Conservation (phyloP, 1,139 yeast genomes). For the Spencermartinsiella ligniputridi region DNA sequence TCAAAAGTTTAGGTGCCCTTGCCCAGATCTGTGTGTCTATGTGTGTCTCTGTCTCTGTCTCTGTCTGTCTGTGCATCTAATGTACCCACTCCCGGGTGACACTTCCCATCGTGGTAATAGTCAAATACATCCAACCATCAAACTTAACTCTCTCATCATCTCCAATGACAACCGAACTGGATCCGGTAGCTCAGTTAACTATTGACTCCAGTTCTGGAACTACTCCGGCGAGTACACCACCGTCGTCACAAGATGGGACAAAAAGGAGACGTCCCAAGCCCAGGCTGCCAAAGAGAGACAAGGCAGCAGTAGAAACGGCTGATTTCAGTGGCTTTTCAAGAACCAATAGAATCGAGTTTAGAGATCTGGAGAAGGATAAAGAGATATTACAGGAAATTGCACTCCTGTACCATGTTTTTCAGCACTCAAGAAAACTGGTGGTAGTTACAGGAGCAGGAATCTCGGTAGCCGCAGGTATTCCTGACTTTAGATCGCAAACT, state of each 20-base stretch:
- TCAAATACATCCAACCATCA: not conserved
- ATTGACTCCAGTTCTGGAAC: not conserved
- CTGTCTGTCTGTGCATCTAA: no score
- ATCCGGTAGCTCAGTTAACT: not conserved
- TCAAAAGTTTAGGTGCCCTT: no score
- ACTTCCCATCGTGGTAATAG: not conserved
- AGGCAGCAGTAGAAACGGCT: slow-evolving; percentile 14
- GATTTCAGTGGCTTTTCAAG: slow-evolving; percentile 13
- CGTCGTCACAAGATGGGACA: slow-evolving; percentile 6
- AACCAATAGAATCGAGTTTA: slow-evolving; percentile 3
- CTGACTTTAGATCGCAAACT: slow-evolving; percentile 77
- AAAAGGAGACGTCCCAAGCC: slow-evolving; percentile 21
- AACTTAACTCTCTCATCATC: not conserved
- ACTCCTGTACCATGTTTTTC: slow-evolving; percentile 27
- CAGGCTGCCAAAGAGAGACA: slow-evolving; percentile 22
- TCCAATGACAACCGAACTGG: slow-evolving; percentile 10
- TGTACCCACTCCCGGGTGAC: no score
- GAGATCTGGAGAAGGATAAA: slow-evolving; percentile 13
- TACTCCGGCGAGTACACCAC: not conserved
- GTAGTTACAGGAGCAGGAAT: slow-evolving; percentile 82
- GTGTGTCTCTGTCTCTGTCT: no score
- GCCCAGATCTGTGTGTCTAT: no score
- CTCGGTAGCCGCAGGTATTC: slow-evolving; percentile 86
- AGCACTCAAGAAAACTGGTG: slow-evolving; percentile 33
- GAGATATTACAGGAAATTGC: slow-evolving; percentile 25